phyloP scores from a whole-genome alignment of 805 yeast species.

The Ogataea siamensis region DNA sequence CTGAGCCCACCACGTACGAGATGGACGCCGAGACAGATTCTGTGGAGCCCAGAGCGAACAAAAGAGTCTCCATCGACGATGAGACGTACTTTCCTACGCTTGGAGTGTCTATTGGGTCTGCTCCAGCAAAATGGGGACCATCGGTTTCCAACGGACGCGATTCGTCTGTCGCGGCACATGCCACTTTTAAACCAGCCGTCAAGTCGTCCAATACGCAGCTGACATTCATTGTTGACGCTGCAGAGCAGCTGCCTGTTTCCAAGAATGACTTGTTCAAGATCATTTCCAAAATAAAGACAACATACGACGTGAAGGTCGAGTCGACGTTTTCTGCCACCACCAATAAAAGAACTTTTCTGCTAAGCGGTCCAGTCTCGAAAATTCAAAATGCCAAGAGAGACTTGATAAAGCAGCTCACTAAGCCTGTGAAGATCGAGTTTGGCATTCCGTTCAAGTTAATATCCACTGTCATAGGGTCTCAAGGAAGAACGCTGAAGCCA shows the following conservation, averaged over 20 bases:
- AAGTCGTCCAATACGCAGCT: conserved; percentile 68
- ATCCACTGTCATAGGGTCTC: conserved; percentile 80
- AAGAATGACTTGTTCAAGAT: conserved; percentile 70
- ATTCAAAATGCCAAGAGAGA: conserved; percentile 73
- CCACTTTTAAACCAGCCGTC: conserved; percentile 39
- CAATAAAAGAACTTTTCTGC: conserved; percentile 77
- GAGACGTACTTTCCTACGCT: conserved; percentile 65
- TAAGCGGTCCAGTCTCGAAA: conserved; percentile 68
- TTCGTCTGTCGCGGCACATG: conserved; percentile 1
- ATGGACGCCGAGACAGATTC: conserved; percentile 15
- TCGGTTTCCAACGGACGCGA: conserved; percentile 21
- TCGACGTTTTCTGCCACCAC: conserved; percentile 76
- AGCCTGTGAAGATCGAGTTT: conserved; percentile 62
- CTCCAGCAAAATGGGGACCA: conserved; percentile 44
- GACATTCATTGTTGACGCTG: conserved; percentile 70
- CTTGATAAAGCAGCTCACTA: conserved; percentile 71
- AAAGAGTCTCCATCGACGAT: conserved; percentile 40
- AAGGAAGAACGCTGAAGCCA: conserved; percentile 79
- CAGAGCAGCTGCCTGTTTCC: conserved; percentile 61
- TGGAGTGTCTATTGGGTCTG: conserved; percentile 45
- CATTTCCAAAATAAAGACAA: conserved; percentile 57
- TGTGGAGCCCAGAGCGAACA: conserved; percentile 12
- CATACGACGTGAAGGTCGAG: conserved; percentile 67
- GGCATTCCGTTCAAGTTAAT: conserved; percentile 74
- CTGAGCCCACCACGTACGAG: conserved; percentile 19